Percentiles rank a stretch among this genome's conserved stretches.
phyloP scores from a whole-genome alignment of 768 basidiomycete species.

The Hypholoma sublateritium region DNA sequence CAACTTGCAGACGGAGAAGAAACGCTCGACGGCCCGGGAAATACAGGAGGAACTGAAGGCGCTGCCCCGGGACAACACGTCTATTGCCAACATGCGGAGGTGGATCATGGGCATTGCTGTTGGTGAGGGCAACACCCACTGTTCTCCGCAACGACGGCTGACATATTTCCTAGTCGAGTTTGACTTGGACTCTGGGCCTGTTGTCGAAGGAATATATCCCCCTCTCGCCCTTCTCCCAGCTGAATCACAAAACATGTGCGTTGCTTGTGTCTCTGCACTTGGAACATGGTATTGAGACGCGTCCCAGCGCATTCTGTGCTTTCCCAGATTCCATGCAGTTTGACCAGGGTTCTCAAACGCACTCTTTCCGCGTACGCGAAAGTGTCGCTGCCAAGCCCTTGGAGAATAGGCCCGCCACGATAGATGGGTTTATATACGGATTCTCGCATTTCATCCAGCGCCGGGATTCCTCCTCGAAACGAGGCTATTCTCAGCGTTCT shows the following conservation, averaged over 20 bases:
- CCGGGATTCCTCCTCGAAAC: conserved; percentile 61
- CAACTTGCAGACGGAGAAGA: conserved; percentile 29
- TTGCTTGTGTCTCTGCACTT: conserved; percentile 4
- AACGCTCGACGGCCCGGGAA: conserved; percentile 19
- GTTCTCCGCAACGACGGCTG: not conserved
- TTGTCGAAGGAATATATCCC: conserved; percentile 70
- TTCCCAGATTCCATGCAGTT: conserved; percentile 90
- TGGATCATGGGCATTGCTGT: conserved; percentile 72
- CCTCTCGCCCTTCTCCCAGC: conserved; percentile 59
- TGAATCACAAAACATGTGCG: conserved; percentile 85
- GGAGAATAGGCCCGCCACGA: conserved; percentile 34
- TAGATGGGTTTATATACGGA: conserved; percentile 75
- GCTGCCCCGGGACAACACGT: conserved; percentile 48
- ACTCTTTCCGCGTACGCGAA: conserved; percentile 84
- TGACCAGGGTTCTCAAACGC: conserved; percentile 78
- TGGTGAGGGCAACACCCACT: conserved; percentile 40
- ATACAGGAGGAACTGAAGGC: conserved; percentile 35
- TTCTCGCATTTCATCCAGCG: conserved; percentile 77
- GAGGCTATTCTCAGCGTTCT: conserved; percentile 76
- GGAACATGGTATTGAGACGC: not conserved
- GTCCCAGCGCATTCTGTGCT: conserved; percentile 79
- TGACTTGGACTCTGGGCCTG: conserved; percentile 85
- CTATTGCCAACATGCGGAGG: conserved; percentile 48
- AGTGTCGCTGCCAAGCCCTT: conserved; percentile 25
- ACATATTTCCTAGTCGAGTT: conserved; percentile 63